These are phyloP conservation scores for Mycena rosella DNA, from an alignment of 768 basidiomycete genomes.

Conservation along the genomic window DNA sequence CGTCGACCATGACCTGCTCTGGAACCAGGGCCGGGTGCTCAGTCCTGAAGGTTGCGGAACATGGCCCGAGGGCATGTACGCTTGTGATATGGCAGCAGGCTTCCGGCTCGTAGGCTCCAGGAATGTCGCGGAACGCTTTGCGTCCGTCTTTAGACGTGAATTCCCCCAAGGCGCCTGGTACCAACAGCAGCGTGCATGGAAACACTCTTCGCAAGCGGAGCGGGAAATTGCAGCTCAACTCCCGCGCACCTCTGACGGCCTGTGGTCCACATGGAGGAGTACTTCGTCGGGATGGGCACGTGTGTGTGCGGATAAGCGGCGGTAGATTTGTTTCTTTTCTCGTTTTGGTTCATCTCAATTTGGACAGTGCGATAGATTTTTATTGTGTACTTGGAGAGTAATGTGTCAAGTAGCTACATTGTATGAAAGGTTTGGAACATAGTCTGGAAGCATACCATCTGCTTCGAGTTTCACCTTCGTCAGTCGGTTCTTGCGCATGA, in stretches of 20 bases:
- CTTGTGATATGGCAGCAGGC: too few relatives aligned
- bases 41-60: too few relatives aligned
- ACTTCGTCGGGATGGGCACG: neutral
- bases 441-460: neutral
- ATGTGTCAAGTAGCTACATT: too few relatives aligned
- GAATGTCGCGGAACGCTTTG: neutral
- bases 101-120: neutral
- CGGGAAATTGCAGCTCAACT: neutral
- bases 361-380: neutral
- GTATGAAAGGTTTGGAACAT: neutral
- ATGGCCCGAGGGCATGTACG: too few relatives aligned
- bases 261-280: constrained; percentile 14
- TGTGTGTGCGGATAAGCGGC: neutral
- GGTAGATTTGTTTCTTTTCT: neutral
- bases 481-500: constrained; percentile 6
- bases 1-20: too few relatives aligned
- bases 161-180: constrained; percentile 9
- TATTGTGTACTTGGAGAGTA: neutral
- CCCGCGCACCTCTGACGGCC: constrained; percentile 1
- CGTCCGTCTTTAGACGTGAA: neutral
- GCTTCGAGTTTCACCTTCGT: constrained; percentile 8
- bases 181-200: constrained; percentile 13
- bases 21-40: too few relatives aligned
- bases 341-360: neutral
- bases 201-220: constrained; percentile 9